These are phyloP conservation scores for Rhododendron mucronatum DNA, from an alignment of 148 eudicot genomes.

Conservation along the genomic window DNA sequence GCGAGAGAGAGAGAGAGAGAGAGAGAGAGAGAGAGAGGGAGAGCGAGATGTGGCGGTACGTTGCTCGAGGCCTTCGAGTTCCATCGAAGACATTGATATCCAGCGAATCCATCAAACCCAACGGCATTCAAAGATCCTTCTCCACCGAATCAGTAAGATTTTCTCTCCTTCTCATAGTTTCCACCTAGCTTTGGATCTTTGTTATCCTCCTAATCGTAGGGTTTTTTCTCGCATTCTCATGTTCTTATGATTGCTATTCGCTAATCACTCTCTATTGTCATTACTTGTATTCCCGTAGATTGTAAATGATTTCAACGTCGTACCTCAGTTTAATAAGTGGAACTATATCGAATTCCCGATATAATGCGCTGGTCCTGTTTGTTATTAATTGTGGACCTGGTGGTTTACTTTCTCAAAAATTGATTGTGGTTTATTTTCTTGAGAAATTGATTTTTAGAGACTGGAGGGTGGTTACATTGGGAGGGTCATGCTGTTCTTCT, in stretches of 20 bases:
- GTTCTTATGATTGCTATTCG: not conserved
- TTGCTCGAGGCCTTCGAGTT: constrained; percentile 54
- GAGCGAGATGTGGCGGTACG: constrained; percentile 74
- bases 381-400: not conserved
- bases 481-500: not conserved
- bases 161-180: not conserved
- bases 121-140: constrained; percentile 43
- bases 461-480: not conserved
- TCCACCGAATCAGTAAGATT: constrained; percentile 55
- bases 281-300: not conserved
- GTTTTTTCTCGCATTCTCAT: not conserved
- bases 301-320: not conserved
- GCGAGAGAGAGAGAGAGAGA: constrained; percentile 9
- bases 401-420: not conserved
- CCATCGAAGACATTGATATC: constrained; percentile 37
- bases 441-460: not conserved
- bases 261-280: not conserved
- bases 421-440: not conserved
- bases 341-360: not conserved
- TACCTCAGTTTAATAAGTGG: not conserved
- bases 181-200: not conserved
- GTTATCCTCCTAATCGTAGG: not conserved
- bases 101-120: constrained; percentile 16
- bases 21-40: constrained; percentile 22
- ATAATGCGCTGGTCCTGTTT: not conserved